Conservation (phyloP, 2,329 filamentous ascomycete species). For the Dryadomyces quercivorus region DNA sequence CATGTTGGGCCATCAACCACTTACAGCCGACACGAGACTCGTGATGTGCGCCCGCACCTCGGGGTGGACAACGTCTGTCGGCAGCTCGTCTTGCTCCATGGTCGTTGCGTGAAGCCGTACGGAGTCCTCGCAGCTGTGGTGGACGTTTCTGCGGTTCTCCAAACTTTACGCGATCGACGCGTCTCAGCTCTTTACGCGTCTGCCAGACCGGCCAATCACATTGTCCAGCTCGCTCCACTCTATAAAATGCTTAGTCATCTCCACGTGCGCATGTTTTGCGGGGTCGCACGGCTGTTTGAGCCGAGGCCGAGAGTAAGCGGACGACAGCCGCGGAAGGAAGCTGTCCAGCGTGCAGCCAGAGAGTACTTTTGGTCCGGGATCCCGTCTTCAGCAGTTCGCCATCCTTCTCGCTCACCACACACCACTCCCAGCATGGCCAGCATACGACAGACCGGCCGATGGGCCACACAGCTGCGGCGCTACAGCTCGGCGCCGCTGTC, state of each 20-base stretch:
- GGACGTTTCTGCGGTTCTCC: neutral
- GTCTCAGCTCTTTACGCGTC: neutral
- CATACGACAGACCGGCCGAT: slow-evolving; percentile 13
- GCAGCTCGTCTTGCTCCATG: slow-evolving; percentile 43
- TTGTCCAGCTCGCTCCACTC: too few species aligned
- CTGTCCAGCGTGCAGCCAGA: too few species aligned
- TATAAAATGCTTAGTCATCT: neutral
- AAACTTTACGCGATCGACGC: slow-evolving; percentile 1
- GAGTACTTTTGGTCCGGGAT: too few species aligned
- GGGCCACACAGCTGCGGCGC: slow-evolving; percentile 32
- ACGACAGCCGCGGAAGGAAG: neutral
- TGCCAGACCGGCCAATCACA: neutral
- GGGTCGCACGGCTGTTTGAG: neutral
- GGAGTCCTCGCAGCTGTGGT: too few species aligned
- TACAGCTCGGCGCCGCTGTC: slow-evolving; percentile 59
- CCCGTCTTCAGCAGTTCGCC: too few species aligned
- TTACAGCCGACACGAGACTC: slow-evolving; percentile 83
- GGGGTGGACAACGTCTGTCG: slow-evolving; percentile 62
- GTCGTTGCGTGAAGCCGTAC: neutral
- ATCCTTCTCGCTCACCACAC: neutral
- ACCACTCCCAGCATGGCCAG: slow-evolving; percentile 4
- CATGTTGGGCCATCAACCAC: too few species aligned
- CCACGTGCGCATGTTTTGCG: neutral
- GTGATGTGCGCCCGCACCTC: slow-evolving; percentile 89
- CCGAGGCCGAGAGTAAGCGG: slow-evolving; percentile 3